These are phyloP conservation scores for Hymenoscyphus linearis DNA, from an alignment of 2,329 filamentous ascomycete genomes.

Conservation along the genomic window DNA sequence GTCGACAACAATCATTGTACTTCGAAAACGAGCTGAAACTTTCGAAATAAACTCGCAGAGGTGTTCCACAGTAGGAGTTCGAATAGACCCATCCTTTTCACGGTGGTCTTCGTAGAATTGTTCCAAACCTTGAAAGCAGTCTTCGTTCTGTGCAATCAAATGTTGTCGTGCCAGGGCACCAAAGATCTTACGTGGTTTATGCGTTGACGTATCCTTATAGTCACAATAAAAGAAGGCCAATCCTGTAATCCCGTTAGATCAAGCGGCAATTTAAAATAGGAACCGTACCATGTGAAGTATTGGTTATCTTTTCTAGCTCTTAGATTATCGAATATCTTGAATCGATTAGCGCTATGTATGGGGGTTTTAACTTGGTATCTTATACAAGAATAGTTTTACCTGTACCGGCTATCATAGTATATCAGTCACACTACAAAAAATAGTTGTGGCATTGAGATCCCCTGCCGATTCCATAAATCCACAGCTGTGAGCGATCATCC, in stretches of 20 bases:
- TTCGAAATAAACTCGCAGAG: not conserved
- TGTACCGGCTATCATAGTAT: constrained; percentile 13
- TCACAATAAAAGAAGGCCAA: constrained; percentile 31
- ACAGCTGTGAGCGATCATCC: constrained; percentile 12
- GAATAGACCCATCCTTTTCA: constrained; percentile 10
- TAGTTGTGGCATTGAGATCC: not conserved
- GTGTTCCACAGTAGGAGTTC: not conserved
- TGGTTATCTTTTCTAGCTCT: not conserved
- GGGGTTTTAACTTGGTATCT: not conserved
- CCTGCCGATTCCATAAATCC: constrained; percentile 18
- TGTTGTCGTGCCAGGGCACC: constrained; percentile 26
- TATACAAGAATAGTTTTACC: constrained; percentile 20
- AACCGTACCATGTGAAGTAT: not conserved
- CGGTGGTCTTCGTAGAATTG: not conserved
- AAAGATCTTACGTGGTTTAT: constrained; percentile 21
- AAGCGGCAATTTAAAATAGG: not conserved
- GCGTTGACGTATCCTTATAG: constrained; percentile 25
- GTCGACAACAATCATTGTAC: constrained; percentile 26
- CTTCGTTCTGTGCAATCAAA: constrained; percentile 24
- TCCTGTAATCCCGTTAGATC: not conserved
- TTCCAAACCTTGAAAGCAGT: constrained; percentile 11
- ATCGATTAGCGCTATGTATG: not conserved
- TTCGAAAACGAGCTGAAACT: constrained; percentile 9
- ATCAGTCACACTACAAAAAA: not conserved
- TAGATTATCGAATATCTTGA: not conserved